Percentiles rank a stretch among this genome's conserved stretches.
These are phyloP conservation scores for Chaetothyriales sp. DNA, from an alignment of 2,329 filamentous ascomycete genomes.

Conservation along the genomic window DNA sequence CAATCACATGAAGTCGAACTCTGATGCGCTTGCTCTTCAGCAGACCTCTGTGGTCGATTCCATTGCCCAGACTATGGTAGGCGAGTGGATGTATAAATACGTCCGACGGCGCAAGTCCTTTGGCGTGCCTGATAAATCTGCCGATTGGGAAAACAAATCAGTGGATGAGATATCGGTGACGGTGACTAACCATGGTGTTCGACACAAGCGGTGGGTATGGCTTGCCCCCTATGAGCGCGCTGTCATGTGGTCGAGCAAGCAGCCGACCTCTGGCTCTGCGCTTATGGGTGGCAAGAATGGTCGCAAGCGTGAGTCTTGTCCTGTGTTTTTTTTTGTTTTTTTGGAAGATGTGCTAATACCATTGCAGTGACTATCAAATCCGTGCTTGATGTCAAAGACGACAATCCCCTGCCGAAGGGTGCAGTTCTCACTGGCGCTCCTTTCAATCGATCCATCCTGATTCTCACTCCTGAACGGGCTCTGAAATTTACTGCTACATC, in stretches of 20 bases:
- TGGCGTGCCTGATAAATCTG: constrained; percentile 49
- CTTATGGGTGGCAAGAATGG: constrained; percentile 89
- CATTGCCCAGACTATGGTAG: constrained; percentile 96
- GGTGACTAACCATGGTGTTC: constrained; percentile 47
- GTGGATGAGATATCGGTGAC: constrained; percentile 56
- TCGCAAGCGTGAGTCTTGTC: constrained; percentile 61
- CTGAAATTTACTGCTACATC: constrained; percentile 83
- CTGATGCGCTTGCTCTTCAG: constrained; percentile 45
- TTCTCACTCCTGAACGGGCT: constrained; percentile 81
- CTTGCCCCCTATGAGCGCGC: constrained; percentile 89
- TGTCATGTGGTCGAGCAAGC: constrained; percentile 97
- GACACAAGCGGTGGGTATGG: constrained; percentile 98
- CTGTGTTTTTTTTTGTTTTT: constrained; percentile 5
- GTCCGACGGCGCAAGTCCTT: constrained; percentile 62
- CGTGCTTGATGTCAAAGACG: constrained; percentile 90
- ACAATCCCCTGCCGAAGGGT: constrained; percentile 68
- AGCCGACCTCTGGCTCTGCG: constrained; percentile 73
- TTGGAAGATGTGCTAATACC: constrained; percentile 20
- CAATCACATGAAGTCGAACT: constrained; percentile 30
- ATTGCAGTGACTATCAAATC: constrained; percentile 76
- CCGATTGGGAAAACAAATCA: constrained; percentile 41
- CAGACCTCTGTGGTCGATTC: constrained; percentile 79
- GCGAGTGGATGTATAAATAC: constrained; percentile 48
- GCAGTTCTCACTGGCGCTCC: constrained; percentile 27
- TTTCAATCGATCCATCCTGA: constrained; percentile 89